Base-by-base conservation (phyloP, 208 protist species). In the Acanthamoeba royreba region DNA sequence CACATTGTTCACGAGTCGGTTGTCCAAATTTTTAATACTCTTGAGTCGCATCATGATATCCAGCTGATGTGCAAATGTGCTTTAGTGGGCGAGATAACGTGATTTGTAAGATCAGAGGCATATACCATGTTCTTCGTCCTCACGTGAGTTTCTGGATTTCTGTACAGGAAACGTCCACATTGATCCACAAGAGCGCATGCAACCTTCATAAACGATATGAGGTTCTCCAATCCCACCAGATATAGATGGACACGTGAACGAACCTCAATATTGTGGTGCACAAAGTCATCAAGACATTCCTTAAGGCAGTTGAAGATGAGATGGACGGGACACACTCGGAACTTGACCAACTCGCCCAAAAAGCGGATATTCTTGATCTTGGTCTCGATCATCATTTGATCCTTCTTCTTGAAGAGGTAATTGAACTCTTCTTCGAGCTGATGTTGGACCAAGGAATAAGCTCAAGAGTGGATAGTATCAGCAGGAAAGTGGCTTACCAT, bases 211-310 rank as follows among this genome's bases (percentile, higher is more conserved):
- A 79, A 33, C 19, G 45, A 88, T 40, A n/a, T 22, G 55, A 2
- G 35, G 13, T 58, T 58, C 13, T 11, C 31, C 35, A 79, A 31
- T 40, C 28, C 3, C 47, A 72, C 7, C 4, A 31, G n/a, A 66
- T 43, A 5, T 1, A 58, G 53, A 87, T 87, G 8, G 19, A 38
- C 17, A 45, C 19, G 11, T 79, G 13, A 31, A 47, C 53, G 4
- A 1, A 92, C 87, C 72, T 98, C 97, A 0, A 98, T 96, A 55
- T 98, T 98, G 43, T 97, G 96, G 63, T 97, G 95, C 33, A 63
- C 52, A 28, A 98, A 98, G 47, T 98, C 95, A 88, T 98, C 93
- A 17, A 98, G 93, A 81, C 95, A 96, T 28, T 93, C 52, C 55
- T 93, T 93, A 11, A 97, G 87, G 43, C 86, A 97, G 19, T 88